These are phyloP conservation scores for Teunomyces barrocoloradensis DNA, from an alignment of 805 yeast genomes.

Conservation along the genomic window DNA sequence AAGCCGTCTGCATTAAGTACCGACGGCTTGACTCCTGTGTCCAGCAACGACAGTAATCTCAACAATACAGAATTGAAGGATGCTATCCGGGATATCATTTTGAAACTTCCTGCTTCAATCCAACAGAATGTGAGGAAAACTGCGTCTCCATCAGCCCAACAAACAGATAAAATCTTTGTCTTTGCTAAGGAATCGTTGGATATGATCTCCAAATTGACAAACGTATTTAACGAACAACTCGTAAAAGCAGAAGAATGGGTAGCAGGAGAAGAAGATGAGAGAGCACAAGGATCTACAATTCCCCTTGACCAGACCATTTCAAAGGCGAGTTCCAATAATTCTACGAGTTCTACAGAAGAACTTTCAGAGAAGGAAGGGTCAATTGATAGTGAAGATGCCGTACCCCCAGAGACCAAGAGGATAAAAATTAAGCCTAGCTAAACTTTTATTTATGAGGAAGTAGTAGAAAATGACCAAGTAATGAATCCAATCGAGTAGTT, in stretches of 20 bases:
- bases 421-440: conserved; percentile 4
- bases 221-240: conserved; percentile 80
- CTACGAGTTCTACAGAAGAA: conserved; percentile 2
- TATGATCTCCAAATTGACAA: conserved; percentile 79
- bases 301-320: neutral
- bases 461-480: neutral
- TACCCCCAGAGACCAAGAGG: conserved; percentile 5
- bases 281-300: neutral
- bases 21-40: conserved; percentile 9
- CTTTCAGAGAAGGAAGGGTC: conserved; percentile 1
- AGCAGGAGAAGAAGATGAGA: conserved; percentile 31
- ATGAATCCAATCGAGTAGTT: neutral
- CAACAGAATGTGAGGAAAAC: conserved; percentile 44
- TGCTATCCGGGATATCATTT: conserved; percentile 73
- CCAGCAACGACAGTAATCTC: conserved; percentile 7
- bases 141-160: conserved; percentile 12
- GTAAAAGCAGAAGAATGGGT: conserved; percentile 87
- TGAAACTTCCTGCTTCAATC: conserved; percentile 67
- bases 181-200: conserved; percentile 88
- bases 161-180: conserved; percentile 62
- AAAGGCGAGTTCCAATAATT: neutral
- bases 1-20: conserved; percentile 40
- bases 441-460: neutral
- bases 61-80: conserved; percentile 43
- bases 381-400: neutral